Base-by-base conservation (phyloP, 768 basidiomycete genomes). In the Amyloporia xantha region DNA sequence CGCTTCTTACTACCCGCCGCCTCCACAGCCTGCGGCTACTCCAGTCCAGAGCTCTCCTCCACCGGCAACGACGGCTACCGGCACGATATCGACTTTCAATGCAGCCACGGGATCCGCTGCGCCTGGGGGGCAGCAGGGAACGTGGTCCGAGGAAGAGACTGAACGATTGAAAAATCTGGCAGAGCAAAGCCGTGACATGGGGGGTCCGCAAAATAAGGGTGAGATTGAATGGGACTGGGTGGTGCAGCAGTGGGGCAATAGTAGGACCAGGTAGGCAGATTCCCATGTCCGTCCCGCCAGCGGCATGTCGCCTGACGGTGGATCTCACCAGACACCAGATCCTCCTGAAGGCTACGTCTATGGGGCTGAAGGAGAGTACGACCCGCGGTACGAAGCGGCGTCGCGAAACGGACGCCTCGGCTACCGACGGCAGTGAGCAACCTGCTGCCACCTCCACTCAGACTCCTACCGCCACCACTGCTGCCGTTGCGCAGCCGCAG, bases 161-260 rank as follows among this genome's bases (percentile, higher is more conserved):
- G 84, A 86, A 53, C 73, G 78, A 35, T 60, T 91, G 50, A 82
- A 74, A 62, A 78, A 73, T 45, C 60, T 91, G 19, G 81, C 84
- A 0, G 88, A 89, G 53, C 79, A 86, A 45, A 81, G 81, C 59
- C 76, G 59, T 47, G 56, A 76, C 49, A 64, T 69, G 44, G 63
- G 62, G 25, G 70, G 59, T 13, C 61, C 71, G 4, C 60, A 62
- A 35, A 54, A 57, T 38, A 71, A 73, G 45, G 78, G 79, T 11
- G 82, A 84, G 50, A 81, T 84, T 35, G 84, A 86, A 44, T 91
- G 88, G 88, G 88, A 90, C 62, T 79, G 81, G 69, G 75, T 91
- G 20, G 78, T 82, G 44, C 71, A 71, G 42, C 77, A 84, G 57
- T 90, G 85, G 81, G 88, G 88, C 3, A 75, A 75, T 52, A 78